Evolutionary conservation across 176 grass and related monocot species (phyloP).

Genomic region (Melocanna baccifera): DNA sequence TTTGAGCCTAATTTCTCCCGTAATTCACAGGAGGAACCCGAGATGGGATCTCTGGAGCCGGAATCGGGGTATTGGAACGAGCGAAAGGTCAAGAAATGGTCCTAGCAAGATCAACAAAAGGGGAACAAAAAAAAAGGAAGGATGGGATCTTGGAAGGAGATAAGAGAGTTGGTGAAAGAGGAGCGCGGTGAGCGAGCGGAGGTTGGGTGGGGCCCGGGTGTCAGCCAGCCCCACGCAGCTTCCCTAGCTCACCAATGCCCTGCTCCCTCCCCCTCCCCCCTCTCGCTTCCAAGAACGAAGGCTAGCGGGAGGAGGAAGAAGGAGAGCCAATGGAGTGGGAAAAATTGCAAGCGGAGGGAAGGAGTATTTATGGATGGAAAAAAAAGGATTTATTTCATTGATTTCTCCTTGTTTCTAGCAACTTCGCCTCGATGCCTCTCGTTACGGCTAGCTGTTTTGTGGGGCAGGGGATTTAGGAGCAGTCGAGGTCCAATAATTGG

Average conservation of each 20-base stretch:
- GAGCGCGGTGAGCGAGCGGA: conserved; percentile 34
- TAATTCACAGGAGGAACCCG: background rate
- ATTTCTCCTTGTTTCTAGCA: conserved; percentile 28
- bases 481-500: conserved; percentile 42
- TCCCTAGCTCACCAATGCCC: conserved; percentile 41
- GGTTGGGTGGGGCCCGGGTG: conserved; percentile 23
- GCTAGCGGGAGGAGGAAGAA: background rate
- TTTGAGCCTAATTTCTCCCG: background rate
- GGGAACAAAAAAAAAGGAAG: background rate
- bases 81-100: conserved; percentile 54
- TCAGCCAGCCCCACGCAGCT: conserved; percentile 48
- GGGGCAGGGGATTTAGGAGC: conserved; percentile 30
- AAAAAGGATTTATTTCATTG: background rate
- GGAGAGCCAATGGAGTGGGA: conserved; percentile 31
- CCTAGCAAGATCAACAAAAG: conserved; percentile 26
- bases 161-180: conserved; percentile 55
- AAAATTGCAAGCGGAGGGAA: background rate
- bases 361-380: conserved; percentile 33
- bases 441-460: background rate
- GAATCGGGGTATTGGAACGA: conserved; percentile 26
- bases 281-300: conserved; percentile 48
- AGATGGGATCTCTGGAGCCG: conserved; percentile 32
- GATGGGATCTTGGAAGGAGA: conserved; percentile 60
- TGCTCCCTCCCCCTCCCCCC: conserved; percentile 30
- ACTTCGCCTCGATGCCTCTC: background rate